A percentile compares a stretch with the other conserved stretches of the same genome.
Conservation (phyloP, 176 grass and related monocot species). For the Eragrostis curvula region DNA sequence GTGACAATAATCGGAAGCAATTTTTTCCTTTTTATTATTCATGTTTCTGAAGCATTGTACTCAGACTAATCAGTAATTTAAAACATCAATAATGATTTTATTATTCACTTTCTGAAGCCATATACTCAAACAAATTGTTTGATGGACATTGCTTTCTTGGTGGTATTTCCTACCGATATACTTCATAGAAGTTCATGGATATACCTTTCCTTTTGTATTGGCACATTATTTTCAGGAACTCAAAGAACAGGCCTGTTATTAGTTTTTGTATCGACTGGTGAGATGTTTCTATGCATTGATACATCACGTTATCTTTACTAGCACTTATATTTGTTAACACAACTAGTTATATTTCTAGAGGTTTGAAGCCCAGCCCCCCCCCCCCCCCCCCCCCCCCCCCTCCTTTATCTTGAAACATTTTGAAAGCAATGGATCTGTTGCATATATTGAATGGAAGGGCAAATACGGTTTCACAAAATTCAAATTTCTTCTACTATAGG, state of each 20-base stretch:
- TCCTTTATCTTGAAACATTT: not conserved
- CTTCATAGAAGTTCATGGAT: not conserved
- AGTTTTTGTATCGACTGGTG: conserved; percentile 21
- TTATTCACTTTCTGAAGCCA: not conserved
- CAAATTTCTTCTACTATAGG: conserved; percentile 57
- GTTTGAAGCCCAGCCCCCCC: too few relatives aligned
- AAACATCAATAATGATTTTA: not conserved
- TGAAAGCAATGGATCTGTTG: not conserved
- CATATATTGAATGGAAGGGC: not conserved
- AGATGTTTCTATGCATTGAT: not conserved
- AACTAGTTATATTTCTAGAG: not conserved
- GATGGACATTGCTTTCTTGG: too few relatives aligned
- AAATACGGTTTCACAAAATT: not conserved
- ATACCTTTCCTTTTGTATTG: not conserved
- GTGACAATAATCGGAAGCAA: not conserved
- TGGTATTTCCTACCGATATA: conserved; percentile 7
- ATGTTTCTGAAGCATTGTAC: not conserved
- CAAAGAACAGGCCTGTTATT: conserved; percentile 61
- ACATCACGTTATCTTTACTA: not conserved
- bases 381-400: too few relatives aligned
- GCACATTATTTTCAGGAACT: conserved; percentile 41
- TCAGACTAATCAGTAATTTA: not conserved
- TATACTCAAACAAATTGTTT: too few relatives aligned
- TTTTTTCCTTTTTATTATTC: not conserved
- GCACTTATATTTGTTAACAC: not conserved